A percentile compares a stretch with the other conserved stretches of the same genome.
Conservation (phyloP, 805 yeast genomes). For the Brettanomyces anomalus region DNA sequence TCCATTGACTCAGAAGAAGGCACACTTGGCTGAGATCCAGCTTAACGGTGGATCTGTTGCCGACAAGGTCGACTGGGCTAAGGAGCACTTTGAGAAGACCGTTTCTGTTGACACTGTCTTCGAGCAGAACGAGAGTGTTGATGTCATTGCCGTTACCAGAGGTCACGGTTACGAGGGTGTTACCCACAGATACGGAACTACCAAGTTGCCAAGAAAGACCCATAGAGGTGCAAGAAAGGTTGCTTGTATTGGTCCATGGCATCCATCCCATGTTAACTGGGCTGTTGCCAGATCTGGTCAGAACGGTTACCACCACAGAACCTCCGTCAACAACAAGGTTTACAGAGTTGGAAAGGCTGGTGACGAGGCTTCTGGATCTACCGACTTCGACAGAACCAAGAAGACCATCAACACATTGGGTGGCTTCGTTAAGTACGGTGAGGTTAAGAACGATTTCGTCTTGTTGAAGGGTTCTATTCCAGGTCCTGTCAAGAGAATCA, state of each 20-base stretch:
- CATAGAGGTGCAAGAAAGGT: slow-evolving; percentile 99
- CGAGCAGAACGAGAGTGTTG: slow-evolving; percentile 98
- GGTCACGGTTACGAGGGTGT: slow-evolving; percentile 99
- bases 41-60: slow-evolving; percentile 98
- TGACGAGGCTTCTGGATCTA: slow-evolving; percentile 91
- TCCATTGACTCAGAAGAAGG: slow-evolving; percentile 98
- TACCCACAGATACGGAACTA: slow-evolving; percentile 99
- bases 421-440: slow-evolving; percentile 99
- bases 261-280: slow-evolving; percentile 99
- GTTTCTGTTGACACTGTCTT: slow-evolving; percentile 91
- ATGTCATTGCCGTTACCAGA: slow-evolving; percentile 98
- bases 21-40: slow-evolving; percentile 99
- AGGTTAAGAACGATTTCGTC: slow-evolving; percentile 94
- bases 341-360: slow-evolving; percentile 98
- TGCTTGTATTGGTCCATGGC: slow-evolving; percentile 99
- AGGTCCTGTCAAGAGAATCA: slow-evolving; percentile 99
- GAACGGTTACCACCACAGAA: slow-evolving; percentile 99
- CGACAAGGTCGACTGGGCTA: slow-evolving; percentile 98
- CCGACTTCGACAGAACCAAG: slow-evolving; percentile 98
- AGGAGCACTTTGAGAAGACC: slow-evolving; percentile 98
- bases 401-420: slow-evolving; percentile 99
- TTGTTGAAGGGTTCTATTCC: slow-evolving; percentile 98
- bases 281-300: slow-evolving; percentile 99
- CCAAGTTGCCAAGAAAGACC: slow-evolving; percentile 99
- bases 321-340: slow-evolving; percentile 99